Evolutionary conservation across 306 rosid species (phyloP), one percentile per base, ranked within the genome.

Genomic region (Cicer cuneatum): DNA sequence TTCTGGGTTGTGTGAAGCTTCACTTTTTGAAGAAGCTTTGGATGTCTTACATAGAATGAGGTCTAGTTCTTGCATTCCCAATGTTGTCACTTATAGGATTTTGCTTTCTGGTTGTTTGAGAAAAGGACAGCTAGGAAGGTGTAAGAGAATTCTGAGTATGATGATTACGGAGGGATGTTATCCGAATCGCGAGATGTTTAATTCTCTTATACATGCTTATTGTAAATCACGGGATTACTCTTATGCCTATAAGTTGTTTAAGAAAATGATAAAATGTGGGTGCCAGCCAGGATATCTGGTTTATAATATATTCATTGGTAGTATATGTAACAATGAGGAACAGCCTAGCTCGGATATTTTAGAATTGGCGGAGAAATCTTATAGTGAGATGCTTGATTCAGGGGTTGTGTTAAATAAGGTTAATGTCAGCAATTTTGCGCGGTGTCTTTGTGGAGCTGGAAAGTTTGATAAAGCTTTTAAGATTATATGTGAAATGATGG

Each of bases 121-220:
- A 43, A 92, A 88, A 79, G 86, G 86, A 57, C 85, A 86, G 84
- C 81, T 92, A 6, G 96, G 97, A 10, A 83, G 91, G 82, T 89
- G 96, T 71, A 92, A 89, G 89, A 89, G 97, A 68, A 86, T 92
- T 89, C 86, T 92, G 19, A 82, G 85, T 81, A 88, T 85, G 96
- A 92, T 92, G 97, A 88, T 88, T 69, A 52, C 83, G 1, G 97
- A 92, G 78, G 97, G 96, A 16, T 89, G 97, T 86, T 86, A 85
- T 80, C 97, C 96, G 0, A 89, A 85, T 79, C 87, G 81, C 16
- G 85, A 78, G 71, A 89, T 92, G 61, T 89, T 88, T 88, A 85
- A 83, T 85, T 85, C 89, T 81, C 93, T 92, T 57, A 89, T 89
- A 40, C 93, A 89, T 85, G 92, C 88, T 61, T 89, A 77, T 84